These are phyloP conservation scores for Dryas octopetala DNA, from an alignment of 306 rosid species.

Conservation along the genomic window DNA sequence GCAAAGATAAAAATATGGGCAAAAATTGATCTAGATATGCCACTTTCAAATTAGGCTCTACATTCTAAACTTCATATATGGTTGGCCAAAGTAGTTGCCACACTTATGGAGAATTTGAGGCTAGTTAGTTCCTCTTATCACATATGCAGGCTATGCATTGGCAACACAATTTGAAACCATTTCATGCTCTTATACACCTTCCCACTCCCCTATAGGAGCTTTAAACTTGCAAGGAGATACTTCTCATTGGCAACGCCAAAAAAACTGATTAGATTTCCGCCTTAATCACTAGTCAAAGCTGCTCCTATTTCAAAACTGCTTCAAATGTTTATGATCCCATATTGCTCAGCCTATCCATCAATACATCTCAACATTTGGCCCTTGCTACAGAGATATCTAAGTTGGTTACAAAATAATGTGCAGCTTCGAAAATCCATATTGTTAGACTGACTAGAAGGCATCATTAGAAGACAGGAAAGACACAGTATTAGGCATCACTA, in stretches of 20 bases:
- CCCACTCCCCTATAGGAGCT: neutral
- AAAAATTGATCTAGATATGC: neutral
- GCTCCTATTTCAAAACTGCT: neutral
- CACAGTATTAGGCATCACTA: neutral
- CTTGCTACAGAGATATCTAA: neutral
- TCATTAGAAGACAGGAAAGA: neutral
- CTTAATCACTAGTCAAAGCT: neutral
- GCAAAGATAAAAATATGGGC: neutral
- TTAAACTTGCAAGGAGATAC: constrained; percentile 3
- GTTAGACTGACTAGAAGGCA: too few species aligned
- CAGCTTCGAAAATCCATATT: too few species aligned
- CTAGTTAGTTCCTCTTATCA: neutral
- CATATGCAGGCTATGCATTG: neutral
- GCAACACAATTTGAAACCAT: neutral
- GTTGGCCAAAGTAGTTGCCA: neutral
- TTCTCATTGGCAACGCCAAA: neutral
- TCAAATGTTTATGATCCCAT: neutral
- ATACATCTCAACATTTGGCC: neutral
- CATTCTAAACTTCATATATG: neutral
- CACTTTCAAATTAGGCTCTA: neutral
- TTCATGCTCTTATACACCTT: neutral
- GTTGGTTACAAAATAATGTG: neutral
- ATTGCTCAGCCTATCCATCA: neutral
- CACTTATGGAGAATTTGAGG: neutral
- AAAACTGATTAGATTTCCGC: neutral